phyloP scores from a whole-genome alignment of 1,284 basidiomycete genomes.

The Fomitopsis betulina region DNA sequence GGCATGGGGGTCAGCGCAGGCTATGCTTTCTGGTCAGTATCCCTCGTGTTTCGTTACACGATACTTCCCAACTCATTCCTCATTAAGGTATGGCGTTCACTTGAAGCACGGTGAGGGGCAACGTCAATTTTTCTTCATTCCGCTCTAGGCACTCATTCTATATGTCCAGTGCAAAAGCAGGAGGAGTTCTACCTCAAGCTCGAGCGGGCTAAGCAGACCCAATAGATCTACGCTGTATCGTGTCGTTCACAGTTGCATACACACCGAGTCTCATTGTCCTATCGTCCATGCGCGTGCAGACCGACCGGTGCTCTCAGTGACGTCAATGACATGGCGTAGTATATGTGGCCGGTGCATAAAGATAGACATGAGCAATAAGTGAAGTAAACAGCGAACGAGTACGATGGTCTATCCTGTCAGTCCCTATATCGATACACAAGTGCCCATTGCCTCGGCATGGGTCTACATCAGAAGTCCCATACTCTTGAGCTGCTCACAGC shows the following conservation, averaged over 20 bases:
- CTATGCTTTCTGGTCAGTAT: constrained; percentile 75
- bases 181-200: constrained; percentile 83
- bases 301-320: neutral
- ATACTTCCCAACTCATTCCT: constrained; percentile 5
- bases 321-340: neutral
- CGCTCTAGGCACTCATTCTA: neutral
- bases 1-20: constrained; percentile 70
- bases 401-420: constrained; percentile 8
- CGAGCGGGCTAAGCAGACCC: constrained; percentile 46
- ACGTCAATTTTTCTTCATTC: neutral
- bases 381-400: constrained; percentile 7
- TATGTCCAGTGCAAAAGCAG: constrained; percentile 61
- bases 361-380: constrained; percentile 5
- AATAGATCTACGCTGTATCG: constrained; percentile 9
- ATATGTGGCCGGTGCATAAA: neutral
- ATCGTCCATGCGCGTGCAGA: neutral
- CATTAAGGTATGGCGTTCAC: constrained; percentile 77
- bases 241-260: neutral
- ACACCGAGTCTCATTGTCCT: neutral
- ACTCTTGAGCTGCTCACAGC: constrained; percentile 71
- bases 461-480: constrained; percentile 43
- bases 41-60: constrained; percentile 17
- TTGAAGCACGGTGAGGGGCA: constrained; percentile 69
- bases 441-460: neutral
- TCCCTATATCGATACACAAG: constrained; percentile 5